phyloP scores from a whole-genome alignment of 2,329 filamentous ascomycete species.

The Epichloe sp. region DNA sequence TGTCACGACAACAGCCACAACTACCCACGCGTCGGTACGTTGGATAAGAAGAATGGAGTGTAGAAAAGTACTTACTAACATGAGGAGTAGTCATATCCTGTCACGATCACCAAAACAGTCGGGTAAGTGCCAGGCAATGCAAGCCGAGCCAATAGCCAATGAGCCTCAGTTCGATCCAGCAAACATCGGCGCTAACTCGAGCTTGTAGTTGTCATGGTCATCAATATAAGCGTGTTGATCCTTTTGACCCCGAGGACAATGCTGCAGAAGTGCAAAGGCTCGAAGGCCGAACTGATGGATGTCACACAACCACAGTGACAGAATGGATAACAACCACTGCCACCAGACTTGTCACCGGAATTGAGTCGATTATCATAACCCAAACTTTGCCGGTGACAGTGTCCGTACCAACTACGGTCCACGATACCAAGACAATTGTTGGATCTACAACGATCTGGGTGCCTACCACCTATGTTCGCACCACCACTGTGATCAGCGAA shows the following conservation, averaged over 20 bases:
- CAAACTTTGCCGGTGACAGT: conserved; percentile 5
- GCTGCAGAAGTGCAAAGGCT: not conserved
- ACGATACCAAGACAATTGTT: conserved; percentile 4
- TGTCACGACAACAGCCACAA: conserved; percentile 9
- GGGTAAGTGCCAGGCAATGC: conserved; percentile 6
- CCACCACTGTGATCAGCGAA: conserved; percentile 5
- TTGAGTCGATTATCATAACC: conserved; percentile 6
- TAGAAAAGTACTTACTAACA: not conserved
- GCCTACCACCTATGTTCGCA: conserved; percentile 7
- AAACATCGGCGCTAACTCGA: not conserved
- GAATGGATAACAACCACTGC: conserved; percentile 11
- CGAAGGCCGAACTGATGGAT: conserved; percentile 1
- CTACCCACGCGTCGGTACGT: conserved; percentile 8
- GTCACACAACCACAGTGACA: conserved; percentile 10
- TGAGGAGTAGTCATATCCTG: conserved; percentile 10
- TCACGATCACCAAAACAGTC: conserved; percentile 10
- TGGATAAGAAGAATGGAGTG: not conserved
- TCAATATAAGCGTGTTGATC: not conserved
- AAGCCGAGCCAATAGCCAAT: not conserved
- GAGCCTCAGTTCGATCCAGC: not conserved
- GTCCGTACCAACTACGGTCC: conserved; percentile 5
- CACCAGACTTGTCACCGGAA: conserved; percentile 6
- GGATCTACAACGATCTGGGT: conserved; percentile 8
- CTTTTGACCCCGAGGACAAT: not conserved
- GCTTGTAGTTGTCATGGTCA: conserved; percentile 1